Evolutionary conservation across 352 stramenopile species (phyloP), one percentile per base, ranked within the genome.

Genomic region (Aphanomyces astaci): DNA sequence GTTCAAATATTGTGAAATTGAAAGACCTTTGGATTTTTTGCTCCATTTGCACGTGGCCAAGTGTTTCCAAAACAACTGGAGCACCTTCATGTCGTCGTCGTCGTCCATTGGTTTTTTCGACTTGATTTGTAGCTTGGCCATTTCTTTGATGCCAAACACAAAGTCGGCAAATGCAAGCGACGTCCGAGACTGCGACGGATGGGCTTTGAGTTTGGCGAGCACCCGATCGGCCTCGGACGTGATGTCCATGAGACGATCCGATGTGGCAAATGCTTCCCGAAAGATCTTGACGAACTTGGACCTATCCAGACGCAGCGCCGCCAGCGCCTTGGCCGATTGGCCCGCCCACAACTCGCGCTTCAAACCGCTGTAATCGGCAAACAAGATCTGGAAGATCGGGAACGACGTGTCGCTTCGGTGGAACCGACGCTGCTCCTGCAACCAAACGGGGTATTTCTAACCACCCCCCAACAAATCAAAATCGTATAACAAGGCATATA

Each of bases 271-370:
- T 27, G 51, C 51, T 17, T 68, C 62, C 5, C 62, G 62, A 46
- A 68, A 68, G 17, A 68, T 17, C 46, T 68, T 68, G 43, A 68
- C 22, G 24, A 68, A 68, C 22, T 68, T 68, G 10, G 62, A 68
- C 46, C 62, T 40, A 27, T 68, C 62, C 10, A 68, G 45, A 10
- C 62, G 40, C 51, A 68, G 33, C 30, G 28, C 40, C 22, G n/a
- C 5, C 3, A 68, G 30, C 51, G 56, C 17, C 25, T 68, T 68
- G 22, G 36, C 17, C n/a, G 62, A 19, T 52, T 59, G 49, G 10
- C 22, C 43, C 19, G 28, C 24, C 30, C 49, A 51, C 0, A 59
- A 45, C 3, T 68, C 62, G n/a, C 62, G 62, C 39, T 68, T 68
- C 28, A 68, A 17, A 9, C 62, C 62, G 32, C 33, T 62, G 51